Evolutionary conservation across 2,329 filamentous ascomycete genomes (phyloP).

Genomic region (Colletotrichum kahawae): DNA sequence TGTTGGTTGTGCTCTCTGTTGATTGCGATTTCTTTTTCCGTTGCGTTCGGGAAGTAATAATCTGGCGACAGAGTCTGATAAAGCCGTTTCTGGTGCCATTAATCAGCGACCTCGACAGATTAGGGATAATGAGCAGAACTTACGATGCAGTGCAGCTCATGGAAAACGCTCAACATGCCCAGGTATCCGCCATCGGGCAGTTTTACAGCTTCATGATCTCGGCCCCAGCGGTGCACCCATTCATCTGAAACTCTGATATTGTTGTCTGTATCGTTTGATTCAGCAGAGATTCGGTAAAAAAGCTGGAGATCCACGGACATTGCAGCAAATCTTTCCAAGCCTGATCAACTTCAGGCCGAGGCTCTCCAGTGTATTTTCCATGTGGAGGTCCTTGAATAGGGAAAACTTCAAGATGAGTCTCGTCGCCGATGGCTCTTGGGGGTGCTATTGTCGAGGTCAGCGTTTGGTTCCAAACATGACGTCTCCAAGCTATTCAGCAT

Average conservation of each 20-base stretch:
- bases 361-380: slow-evolving; percentile 13
- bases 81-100: not conserved
- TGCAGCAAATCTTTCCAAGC: slow-evolving; percentile 18
- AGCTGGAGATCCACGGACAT: not conserved
- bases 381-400: slow-evolving; percentile 19
- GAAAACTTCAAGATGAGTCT: slow-evolving; percentile 14
- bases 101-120: not conserved
- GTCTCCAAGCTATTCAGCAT: not conserved
- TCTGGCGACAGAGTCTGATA: slow-evolving; percentile 17
- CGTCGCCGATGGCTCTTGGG: not conserved
- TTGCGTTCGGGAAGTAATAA: slow-evolving; percentile 18
- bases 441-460: not conserved
- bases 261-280: not conserved
- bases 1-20: slow-evolving; percentile 21
- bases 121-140: not conserved
- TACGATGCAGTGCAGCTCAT: slow-evolving; percentile 19
- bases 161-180: slow-evolving; percentile 18
- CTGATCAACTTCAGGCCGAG: slow-evolving; percentile 14
- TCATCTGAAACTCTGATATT: slow-evolving; percentile 16
- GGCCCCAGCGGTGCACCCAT: slow-evolving; percentile 16
- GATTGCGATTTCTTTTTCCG: not conserved
- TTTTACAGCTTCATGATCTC: slow-evolving; percentile 15
- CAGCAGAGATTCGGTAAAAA: not conserved
- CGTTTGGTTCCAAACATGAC: too few relatives aligned
- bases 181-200: slow-evolving; percentile 20